phyloP scores from a whole-genome alignment of 768 basidiomycete genomes.

The Galerina sulciceps region DNA sequence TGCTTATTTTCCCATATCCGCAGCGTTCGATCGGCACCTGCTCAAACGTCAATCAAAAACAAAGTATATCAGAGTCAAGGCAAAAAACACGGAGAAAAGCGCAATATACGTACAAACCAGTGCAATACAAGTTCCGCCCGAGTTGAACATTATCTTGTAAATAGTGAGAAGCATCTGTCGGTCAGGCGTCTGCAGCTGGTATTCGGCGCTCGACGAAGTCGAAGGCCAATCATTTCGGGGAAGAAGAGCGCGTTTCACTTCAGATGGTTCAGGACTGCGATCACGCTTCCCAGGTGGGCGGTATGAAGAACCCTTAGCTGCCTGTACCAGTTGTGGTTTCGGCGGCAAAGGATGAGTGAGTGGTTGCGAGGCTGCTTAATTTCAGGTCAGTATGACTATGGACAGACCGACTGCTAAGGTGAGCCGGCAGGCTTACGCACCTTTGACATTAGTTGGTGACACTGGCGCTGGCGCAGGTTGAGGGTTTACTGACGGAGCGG shows the following conservation, averaged over 20 bases:
- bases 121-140: slow-evolving; percentile 60
- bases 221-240: slow-evolving; percentile 52
- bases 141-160: slow-evolving; percentile 51
- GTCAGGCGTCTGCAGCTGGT: slow-evolving; percentile 41
- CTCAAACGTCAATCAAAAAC: neutral
- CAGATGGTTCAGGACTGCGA: slow-evolving; percentile 24
- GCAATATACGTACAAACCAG: slow-evolving; percentile 51
- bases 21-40: slow-evolving; percentile 62
- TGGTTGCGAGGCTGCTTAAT: slow-evolving; percentile 5
- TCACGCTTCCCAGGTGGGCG: slow-evolving; percentile 44
- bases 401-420: neutral
- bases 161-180: slow-evolving; percentile 53
- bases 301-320: slow-evolving; percentile 11
- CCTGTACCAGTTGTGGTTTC: slow-evolving; percentile 24
- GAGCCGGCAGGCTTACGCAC: no score
- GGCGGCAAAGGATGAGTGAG: slow-evolving; percentile 35
- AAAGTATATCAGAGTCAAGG: neutral
- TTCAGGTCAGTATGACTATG: neutral
- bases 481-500: neutral
- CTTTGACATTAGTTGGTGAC: neutral
- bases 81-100: neutral
- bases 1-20: slow-evolving; percentile 62
- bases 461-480: neutral
- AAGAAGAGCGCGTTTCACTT: slow-evolving; percentile 20
- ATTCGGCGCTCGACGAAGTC: slow-evolving; percentile 39